Conservation (phyloP, 1,284 basidiomycete species). For the Ceratobasidium sp. region DNA sequence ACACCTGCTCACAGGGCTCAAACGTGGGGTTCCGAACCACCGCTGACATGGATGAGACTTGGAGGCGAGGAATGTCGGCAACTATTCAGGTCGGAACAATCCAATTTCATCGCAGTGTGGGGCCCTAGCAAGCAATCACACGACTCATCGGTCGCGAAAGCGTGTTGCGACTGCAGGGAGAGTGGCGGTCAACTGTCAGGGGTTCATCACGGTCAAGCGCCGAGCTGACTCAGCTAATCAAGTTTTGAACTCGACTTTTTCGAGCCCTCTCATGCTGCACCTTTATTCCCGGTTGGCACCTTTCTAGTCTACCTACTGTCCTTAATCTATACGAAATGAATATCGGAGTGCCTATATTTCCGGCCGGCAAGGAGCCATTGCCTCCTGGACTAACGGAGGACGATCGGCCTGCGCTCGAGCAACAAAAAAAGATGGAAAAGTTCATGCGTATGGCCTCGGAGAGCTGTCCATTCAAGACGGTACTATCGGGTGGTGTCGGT, state of each 20-base stretch:
- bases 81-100: neutral
- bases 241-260: conserved; percentile 9
- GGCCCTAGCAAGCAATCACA: neutral
- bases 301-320: neutral
- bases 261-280: neutral
- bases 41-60: neutral
- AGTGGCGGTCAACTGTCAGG: neutral
- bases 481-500: conserved; percentile 83
- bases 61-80: neutral
- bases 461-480: conserved; percentile 85
- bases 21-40: neutral
- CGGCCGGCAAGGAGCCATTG: conserved; percentile 77
- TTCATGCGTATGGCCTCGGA: conserved; percentile 79
- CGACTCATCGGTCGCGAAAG: neutral
- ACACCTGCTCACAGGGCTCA: conserved; percentile 9
- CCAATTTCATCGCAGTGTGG: neutral
- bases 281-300: neutral
- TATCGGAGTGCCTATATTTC: conserved; percentile 58
- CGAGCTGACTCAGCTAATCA: conserved; percentile 26
- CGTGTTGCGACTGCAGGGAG: neutral
- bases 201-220: neutral
- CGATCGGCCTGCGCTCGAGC: conserved; percentile 73
- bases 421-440: conserved; percentile 80
- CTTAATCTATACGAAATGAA: conserved; percentile 6
- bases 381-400: conserved; percentile 85